phyloP scores from a whole-genome alignment of 208 protist species.

The Trypanosoma melophagium region DNA sequence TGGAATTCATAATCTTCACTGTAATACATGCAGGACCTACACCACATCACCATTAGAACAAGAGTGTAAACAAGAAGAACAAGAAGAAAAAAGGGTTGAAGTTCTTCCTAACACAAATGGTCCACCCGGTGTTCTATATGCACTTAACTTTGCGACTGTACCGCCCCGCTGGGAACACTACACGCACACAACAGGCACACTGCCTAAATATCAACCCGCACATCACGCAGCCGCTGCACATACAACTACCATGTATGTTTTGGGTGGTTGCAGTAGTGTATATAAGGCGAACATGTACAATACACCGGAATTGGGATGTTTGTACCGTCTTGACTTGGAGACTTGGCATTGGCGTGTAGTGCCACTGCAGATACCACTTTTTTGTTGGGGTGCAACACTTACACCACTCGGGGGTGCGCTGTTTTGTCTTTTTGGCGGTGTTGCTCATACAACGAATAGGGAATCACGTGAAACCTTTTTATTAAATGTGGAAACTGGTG shows the following conservation, averaged over 20 bases:
- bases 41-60: not conserved
- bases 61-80: too few relatives aligned
- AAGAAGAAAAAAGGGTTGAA: too few relatives aligned
- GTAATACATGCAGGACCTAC: constrained; percentile 29
- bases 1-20: constrained; percentile 25
- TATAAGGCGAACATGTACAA: not conserved
- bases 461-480: constrained; percentile 22
- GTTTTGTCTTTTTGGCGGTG: constrained; percentile 22
- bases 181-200: constrained; percentile 6
- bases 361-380: not conserved
- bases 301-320: not conserved
- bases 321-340: constrained; percentile 13
- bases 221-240: constrained; percentile 19
- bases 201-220: constrained; percentile 18
- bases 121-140: not conserved
- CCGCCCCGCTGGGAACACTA: constrained; percentile 20
- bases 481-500: not conserved
- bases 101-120: constrained; percentile 3
- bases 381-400: constrained; percentile 19
- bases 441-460: constrained; percentile 5
- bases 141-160: constrained; percentile 9
- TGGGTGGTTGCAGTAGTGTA: constrained; percentile 28
- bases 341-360: constrained; percentile 1
- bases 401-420: constrained; percentile 13
- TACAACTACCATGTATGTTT: constrained; percentile 21